Evolutionary conservation across 305 asterid genomes (phyloP), one percentile per base, ranked within the genome.

Genomic region (Vinca major): DNA sequence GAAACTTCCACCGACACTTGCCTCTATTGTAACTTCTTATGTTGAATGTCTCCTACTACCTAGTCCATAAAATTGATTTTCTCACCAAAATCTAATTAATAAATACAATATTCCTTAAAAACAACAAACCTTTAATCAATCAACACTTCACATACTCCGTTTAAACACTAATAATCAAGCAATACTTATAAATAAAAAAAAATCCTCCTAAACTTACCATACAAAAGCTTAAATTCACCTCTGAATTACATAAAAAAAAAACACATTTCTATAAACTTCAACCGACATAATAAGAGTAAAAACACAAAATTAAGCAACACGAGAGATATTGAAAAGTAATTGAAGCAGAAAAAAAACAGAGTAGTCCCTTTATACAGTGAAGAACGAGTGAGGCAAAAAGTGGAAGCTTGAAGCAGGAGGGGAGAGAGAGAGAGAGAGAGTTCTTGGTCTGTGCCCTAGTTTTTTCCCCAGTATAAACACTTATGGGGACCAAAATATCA

Each of bases 401-500:
- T 5, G 44, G 2, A 7, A 60, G 6, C 16, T 60, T 39, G 65
- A n/a, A 17, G 47, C 4, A 13, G 8, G 16, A n/a, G n/a, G n/a
- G 63, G 51, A 17, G 67, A 3, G 65, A 54, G 61, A 26, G 48
- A 17, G 40, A 16, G 41, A 36, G 44, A 1, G 5, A 26, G 50
- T 14, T 16, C 48, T 14, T 43, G 50, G 62, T n/a, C 39, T 57
- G 53, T 57, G 76, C 76, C 76, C 76, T 72, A 72, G 62, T 45
- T 49, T 47, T 69, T n/a, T n/a, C n/a, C n/a, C 65, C 44, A 36
- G 63, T 20, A 58, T 44, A 26, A 10, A 56, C 62, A n/a, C 48
- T 39, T 57, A 33, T 36, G 12, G 44, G 14, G 20, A 58, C 20
- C 63, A 45, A 37, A 37, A 5, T 14, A 17, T 33, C n/a, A n/a